Base-by-base conservation (phyloP, 331 rosid genomes). In the Rosa hybrid region DNA sequence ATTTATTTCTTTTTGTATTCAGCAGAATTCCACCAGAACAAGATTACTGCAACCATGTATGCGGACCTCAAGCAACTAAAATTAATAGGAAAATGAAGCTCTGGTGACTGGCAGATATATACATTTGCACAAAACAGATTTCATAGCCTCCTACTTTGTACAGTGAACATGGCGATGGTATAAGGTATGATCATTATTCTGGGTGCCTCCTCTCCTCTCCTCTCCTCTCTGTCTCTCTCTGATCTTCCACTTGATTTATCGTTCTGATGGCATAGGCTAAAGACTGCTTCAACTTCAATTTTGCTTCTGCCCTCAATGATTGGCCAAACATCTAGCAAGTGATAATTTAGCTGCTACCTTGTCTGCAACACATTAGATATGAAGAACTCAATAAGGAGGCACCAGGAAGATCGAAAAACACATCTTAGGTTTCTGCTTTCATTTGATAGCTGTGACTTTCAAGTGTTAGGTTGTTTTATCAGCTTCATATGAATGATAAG, bases 101-200 rank as follows among this genome's bases (percentile, higher is more conserved):
- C 44, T 62, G 80, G 72, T 45, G 72, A 76, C 44, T 60, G 3
- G 80, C 71, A 23, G 60, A 62, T 54, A 62, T 45, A 62, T 17
- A 62, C 60, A 62, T 8, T 62, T 62, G 46, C 27, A 70, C 11
- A 1, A 56, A 2, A 44, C 8, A 45, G 67, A 62, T 25, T 45
- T 12, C 25, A 21, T 44, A 2, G 57, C 57, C 57, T 57, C 25
- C 23, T 44, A 17, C 72, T 39, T 68, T 68, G 50, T 11, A 68
- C 72, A 41, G 12, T 20, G 23, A 68, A 9, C 13, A 68, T 4
- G 72, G 51, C 72, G 11, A 45, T 14, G 16, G 20, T 34, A 65
- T 65, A 16, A 7, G 2, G 34, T 12, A 62, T 25, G 41, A 8
- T 27, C 21, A 8, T 48, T n/a, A n/a, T 27, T 62, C 23, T 23